These are phyloP conservation scores for Hypoxylon sp. DNA, from an alignment of 2,329 filamentous ascomycete species.

Conservation along the genomic window DNA sequence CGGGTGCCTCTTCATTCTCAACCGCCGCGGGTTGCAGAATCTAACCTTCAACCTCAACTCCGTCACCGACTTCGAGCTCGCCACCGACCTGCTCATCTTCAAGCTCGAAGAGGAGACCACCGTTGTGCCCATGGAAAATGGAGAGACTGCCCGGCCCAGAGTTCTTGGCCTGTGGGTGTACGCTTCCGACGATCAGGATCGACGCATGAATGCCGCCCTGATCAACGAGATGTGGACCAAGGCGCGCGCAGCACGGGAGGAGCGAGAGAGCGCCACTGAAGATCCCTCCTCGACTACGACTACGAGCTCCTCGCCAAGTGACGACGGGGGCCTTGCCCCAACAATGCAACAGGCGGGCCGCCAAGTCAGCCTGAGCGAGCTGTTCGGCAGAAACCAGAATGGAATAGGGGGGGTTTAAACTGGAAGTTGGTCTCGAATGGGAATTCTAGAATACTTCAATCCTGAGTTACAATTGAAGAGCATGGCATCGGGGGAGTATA, in stretches of 20 bases:
- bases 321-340: constrained; percentile 22
- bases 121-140: constrained; percentile 43
- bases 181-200: constrained; percentile 49
- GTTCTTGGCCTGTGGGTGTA: constrained; percentile 51
- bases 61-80: constrained; percentile 75
- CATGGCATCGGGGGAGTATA: background rate
- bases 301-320: constrained; percentile 13
- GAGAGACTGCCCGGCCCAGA: constrained; percentile 41
- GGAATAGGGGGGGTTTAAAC: constrained; percentile 17
- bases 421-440: background rate
- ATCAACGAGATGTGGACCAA: constrained; percentile 52
- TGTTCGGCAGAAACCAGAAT: constrained; percentile 40
- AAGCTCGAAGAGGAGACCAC: constrained; percentile 55
- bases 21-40: constrained; percentile 79
- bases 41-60: constrained; percentile 75
- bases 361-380: constrained; percentile 46
- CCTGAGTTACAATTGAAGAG: background rate
- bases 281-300: constrained; percentile 12
- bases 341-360: constrained; percentile 38
- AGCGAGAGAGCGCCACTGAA: background rate
- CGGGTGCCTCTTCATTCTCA: constrained; percentile 79
- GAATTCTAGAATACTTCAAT: background rate
- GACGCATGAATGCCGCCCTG: constrained; percentile 46
- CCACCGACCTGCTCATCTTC: constrained; percentile 67
- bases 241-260: constrained; percentile 37